Base-by-base conservation (phyloP, 2,329 filamentous ascomycete species). In the Nemania abortiva region DNA sequence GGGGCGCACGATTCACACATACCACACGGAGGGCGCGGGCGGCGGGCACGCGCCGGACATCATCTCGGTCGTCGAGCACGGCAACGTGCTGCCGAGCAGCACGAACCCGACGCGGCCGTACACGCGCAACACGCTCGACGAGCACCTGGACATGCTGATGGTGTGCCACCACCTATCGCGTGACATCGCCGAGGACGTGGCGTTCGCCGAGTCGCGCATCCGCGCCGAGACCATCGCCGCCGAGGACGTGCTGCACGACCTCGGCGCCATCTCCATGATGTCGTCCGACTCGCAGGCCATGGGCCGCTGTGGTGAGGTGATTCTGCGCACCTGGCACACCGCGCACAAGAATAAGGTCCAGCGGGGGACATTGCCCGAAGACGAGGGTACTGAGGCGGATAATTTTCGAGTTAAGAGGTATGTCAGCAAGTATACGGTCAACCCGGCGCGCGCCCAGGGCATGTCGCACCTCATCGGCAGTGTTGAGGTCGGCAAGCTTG, bases 141-240 rank as follows among this genome's bases (percentile, higher is more conserved):
- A 98, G 81, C 95, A 98, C 82, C 88, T 98, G 15, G 95, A 98
- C 83, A 98, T 98, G 95, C 84, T 98, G 55, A 98, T 98, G 95
- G 94, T 97, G 45, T 98, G 95, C 84, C 95, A 98, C 81, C 95
- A 98, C 78, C 85, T 98, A 10, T 94, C 91, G 61, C 93, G 93
- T 81, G 91, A 97, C 81, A 98, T 98, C 68, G 93, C 95, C 66
- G 95, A 98, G 82, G 95, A 98, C 79, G 92, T 98, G 15, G 94
- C 95, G 1, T 98, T 98, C 77, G 95, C 95, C 56, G 95, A 98
- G 83, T 94, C 90, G 42, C 93, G 95, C 47, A 98, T 98, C 81
- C 92, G 95, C 67, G 93, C 94, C 72, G 95, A 98, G 83, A 98
- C 95, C 42, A 98, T 98, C 77, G 95, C 95, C 0, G 95, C 95